These are phyloP conservation scores for Simmondsia chinensis DNA, from an alignment of 148 eudicot genomes.

Conservation along the genomic window DNA sequence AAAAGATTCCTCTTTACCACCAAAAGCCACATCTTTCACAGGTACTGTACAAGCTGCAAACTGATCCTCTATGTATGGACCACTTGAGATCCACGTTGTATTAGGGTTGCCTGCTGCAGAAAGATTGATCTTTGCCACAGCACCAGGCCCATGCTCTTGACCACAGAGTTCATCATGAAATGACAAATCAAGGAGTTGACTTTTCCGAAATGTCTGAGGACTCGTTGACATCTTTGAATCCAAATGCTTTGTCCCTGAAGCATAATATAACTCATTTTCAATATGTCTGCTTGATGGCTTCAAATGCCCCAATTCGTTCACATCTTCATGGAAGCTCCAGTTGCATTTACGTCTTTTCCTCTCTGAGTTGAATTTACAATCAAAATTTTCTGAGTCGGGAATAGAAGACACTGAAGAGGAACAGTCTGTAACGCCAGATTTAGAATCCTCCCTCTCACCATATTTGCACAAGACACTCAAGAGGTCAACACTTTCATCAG, in stretches of 20 bases:
- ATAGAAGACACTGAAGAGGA: slow-evolving; percentile 85
- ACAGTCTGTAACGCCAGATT: slow-evolving; percentile 81
- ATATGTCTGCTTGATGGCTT: slow-evolving; percentile 15
- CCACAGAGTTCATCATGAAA: slow-evolving; percentile 19
- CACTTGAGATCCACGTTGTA: slow-evolving; percentile 14
- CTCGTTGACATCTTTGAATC: slow-evolving; percentile 22
- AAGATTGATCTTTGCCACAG: slow-evolving; percentile 12
- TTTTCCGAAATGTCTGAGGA: slow-evolving; percentile 16
- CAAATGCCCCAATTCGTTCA: slow-evolving; percentile 20
- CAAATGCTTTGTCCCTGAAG: slow-evolving; percentile 18
- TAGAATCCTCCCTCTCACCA: slow-evolving; percentile 83
- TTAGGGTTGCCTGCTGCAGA: slow-evolving; percentile 13
- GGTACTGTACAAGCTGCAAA: slow-evolving; percentile 15
- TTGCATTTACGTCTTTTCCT: slow-evolving; percentile 35
- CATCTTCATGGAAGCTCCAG: slow-evolving; percentile 19
- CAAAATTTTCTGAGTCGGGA: slow-evolving; percentile 45
- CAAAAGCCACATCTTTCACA: slow-evolving; percentile 18
- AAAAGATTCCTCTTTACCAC: slow-evolving; percentile 19
- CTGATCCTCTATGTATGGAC: slow-evolving; percentile 18
- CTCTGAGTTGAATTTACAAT: slow-evolving; percentile 24
- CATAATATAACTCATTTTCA: slow-evolving; percentile 18
- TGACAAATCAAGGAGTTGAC: slow-evolving; percentile 15
- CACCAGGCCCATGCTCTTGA: slow-evolving; percentile 17
- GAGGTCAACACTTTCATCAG: slow-evolving; percentile 63
- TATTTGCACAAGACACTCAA: slow-evolving; percentile 50